Percentiles rank a stretch among this genome's conserved stretches.
phyloP scores from a whole-genome alignment of 148 eudicot species.

The Hydrangea macrophylla region DNA sequence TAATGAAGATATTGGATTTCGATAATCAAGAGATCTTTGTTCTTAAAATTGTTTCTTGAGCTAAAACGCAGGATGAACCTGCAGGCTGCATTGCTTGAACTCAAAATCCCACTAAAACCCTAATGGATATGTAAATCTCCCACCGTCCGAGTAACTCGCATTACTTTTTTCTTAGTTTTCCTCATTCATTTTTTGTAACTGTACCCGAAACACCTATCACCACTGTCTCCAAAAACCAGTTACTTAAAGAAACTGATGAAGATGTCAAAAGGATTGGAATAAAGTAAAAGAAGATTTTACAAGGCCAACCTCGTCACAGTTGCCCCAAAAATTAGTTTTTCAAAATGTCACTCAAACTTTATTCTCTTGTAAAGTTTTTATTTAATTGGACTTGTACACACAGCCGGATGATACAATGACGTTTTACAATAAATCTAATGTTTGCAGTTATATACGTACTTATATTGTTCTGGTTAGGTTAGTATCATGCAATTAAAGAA shows the following conservation, averaged over 20 bases:
- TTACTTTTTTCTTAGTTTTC: background rate
- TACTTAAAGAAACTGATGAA: background rate
- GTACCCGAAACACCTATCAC: background rate
- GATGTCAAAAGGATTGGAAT: background rate
- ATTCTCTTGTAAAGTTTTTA: too few species aligned
- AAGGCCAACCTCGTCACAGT: background rate
- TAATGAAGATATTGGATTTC: background rate
- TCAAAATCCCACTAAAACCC: background rate
- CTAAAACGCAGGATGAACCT: background rate
- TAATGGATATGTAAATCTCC: background rate
- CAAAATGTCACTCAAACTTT: too few species aligned
- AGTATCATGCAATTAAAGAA: background rate
- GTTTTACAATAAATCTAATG: too few species aligned
- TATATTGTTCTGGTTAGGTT: background rate
- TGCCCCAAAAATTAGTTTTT: background rate
- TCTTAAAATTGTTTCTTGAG: background rate
- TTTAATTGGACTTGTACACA: too few species aligned
- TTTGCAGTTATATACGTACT: background rate
- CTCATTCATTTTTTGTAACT: too few species aligned
- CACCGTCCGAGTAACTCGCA: background rate
- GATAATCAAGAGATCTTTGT: background rate
- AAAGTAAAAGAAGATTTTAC: background rate
- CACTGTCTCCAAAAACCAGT: background rate
- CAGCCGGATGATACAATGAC: too few species aligned
- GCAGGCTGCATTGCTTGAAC: background rate